Conservation (phyloP, 306 rosid genomes). For the Cucumis cinereus region DNA sequence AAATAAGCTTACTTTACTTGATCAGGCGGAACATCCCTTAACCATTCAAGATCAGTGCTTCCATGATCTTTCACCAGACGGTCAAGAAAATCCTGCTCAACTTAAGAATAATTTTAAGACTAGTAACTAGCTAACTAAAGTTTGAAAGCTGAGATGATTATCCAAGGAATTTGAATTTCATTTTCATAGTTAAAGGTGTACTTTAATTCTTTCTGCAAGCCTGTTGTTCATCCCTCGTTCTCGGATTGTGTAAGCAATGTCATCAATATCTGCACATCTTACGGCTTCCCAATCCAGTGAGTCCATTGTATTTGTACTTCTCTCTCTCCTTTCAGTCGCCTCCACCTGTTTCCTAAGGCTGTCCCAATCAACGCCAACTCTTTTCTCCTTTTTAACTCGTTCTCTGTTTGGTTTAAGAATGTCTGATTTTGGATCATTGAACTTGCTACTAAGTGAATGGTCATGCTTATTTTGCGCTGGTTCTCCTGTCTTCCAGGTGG, state of each 20-base stretch:
- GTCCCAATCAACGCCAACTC: slow-evolving; percentile 29
- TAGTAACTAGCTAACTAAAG: neutral
- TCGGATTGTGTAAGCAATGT: slow-evolving; percentile 35
- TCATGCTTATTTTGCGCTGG: neutral
- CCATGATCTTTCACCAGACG: slow-evolving; percentile 22
- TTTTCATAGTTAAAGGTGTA: slow-evolving; percentile 1
- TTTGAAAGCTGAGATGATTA: neutral
- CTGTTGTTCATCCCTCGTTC: slow-evolving; percentile 49
- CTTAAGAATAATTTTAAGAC: neutral
- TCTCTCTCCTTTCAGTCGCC: neutral
- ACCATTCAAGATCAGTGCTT: slow-evolving; percentile 54
- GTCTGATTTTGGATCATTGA: neutral
- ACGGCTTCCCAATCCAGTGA: slow-evolving; percentile 60
- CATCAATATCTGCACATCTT: slow-evolving; percentile 16
- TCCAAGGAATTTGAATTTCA: neutral
- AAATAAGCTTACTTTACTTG: slow-evolving; percentile 24
- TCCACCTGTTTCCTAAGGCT: slow-evolving; percentile 16
- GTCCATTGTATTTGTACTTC: slow-evolving; percentile 20
- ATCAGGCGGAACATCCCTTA: slow-evolving; percentile 40
- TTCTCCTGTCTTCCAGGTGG: neutral
- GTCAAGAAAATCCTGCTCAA: slow-evolving; percentile 36
- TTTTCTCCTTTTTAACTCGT: slow-evolving; percentile 10
- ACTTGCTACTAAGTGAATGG: neutral
- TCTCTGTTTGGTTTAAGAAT: neutral
- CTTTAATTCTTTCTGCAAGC: slow-evolving; percentile 39